Conservation (phyloP, 441 rosid genomes). For the Corymbia citriodora region DNA sequence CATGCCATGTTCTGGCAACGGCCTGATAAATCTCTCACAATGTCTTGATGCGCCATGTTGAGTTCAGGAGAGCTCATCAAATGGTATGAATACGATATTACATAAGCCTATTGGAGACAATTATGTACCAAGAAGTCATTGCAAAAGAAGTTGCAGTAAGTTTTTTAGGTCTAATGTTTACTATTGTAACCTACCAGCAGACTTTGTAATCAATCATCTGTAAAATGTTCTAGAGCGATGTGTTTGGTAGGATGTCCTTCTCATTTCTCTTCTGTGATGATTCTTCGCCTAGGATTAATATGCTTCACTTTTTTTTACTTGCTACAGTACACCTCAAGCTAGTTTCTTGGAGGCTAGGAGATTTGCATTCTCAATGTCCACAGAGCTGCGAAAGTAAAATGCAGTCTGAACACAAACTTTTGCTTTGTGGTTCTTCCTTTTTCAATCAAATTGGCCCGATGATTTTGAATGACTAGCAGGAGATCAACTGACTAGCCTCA, state of each 20-base stretch:
- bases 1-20: not conserved
- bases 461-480: not conserved
- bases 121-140: not conserved
- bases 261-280: not conserved
- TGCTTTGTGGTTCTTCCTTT: not conserved
- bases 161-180: not conserved
- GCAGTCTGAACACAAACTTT: not conserved
- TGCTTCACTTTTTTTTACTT: not conserved
- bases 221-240: not conserved
- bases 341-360: not conserved
- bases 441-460: not conserved
- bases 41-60: not conserved
- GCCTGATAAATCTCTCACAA: not conserved
- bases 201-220: not conserved
- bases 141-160: not conserved
- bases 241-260: not conserved
- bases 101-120: not conserved
- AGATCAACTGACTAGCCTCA: too few relatives aligned
- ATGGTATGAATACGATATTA: not conserved
- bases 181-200: not conserved
- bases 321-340: too few relatives aligned
- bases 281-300: not conserved
- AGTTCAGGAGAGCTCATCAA: not conserved
- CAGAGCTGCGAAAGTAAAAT: not conserved
- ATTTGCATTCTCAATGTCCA: not conserved